Base-by-base conservation (phyloP, 176 grass and related monocot species). In the Tillandsia leiboldiana region DNA sequence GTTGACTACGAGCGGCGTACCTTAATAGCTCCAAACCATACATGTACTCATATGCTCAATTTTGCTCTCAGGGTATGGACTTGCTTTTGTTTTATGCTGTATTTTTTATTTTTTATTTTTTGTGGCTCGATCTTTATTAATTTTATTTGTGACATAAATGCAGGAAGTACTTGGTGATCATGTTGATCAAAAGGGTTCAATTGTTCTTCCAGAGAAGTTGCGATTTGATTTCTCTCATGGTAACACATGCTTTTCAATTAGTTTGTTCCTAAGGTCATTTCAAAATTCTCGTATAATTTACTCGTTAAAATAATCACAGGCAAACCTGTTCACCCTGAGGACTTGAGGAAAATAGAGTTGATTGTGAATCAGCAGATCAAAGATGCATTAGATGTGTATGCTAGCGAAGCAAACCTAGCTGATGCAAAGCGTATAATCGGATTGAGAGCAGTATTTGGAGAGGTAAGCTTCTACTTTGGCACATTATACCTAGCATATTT, bases 201-300 rank as follows among this genome's bases (percentile, higher is more conserved):
- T 93, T 72, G 94, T 99, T 79, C 89, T 93, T 70, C 94, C 94
- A 18, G 89, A 99, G 66, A 99, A 99, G 65, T 76, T 99, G 70
- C 81, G 89, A 79, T 99, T 87, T 83, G 94, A 99, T 87, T 99
- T 99, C 72, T 99, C 94, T 53, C 94, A 99, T 82, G 94, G 94
- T 99, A 92, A 70, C 61, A 61, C 12, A 52, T 72, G n/a, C 53
- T 26, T 28, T 72, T 28, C 9, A 54, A 72, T 29, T 10, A 58
- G 9, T 54, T 29, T 9, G 14, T 71, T 75, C 22, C 7, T 7
- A 70, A 71, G 2, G 53, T n/a, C 12, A 50, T 65, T 59, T 66
- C 8, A 52, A 63, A 7, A 53, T 26, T 48, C 10, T 63, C 12
- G 17, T 26, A 48, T 75, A 70, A 18, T 56, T 69, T 75, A 42